Evolutionary conservation across 371 early-diverging fungal species (phyloP).

Genomic region (Haplosporangium sp.): DNA sequence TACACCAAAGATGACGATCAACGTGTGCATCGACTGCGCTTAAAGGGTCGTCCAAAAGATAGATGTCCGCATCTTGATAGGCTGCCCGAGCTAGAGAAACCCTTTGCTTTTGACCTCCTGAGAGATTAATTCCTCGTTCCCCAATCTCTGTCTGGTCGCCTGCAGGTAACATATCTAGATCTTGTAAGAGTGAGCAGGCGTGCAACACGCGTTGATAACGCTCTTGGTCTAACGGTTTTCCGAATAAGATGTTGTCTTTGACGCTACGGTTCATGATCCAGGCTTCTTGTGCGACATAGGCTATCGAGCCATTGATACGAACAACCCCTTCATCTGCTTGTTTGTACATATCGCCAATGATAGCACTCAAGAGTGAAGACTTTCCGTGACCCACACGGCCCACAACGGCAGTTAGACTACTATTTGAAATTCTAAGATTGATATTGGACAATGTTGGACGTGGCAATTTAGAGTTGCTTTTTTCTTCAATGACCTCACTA

Average conservation of each 20-base stretch:
- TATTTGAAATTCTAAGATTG: conserved; percentile 63
- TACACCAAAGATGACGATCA: conserved; percentile 80
- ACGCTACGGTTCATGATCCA: conserved; percentile 77
- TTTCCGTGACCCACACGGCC: conserved; percentile 58
- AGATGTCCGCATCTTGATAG: conserved; percentile 87
- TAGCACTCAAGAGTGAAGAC: conserved; percentile 36
- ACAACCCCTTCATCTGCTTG: conserved; percentile 32
- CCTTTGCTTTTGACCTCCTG: conserved; percentile 67
- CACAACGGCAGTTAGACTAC: conserved; percentile 35
- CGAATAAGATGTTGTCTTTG: conserved; percentile 77
- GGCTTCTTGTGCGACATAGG: conserved; percentile 71
- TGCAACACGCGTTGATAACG: conserved; percentile 61
- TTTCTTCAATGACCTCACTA: neutral
- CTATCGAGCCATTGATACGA: conserved; percentile 50
- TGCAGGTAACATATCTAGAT: conserved; percentile 70
- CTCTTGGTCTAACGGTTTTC: conserved; percentile 59
- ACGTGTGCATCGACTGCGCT: conserved; percentile 95
- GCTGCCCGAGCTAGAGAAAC: conserved; percentile 69
- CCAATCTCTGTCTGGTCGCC: conserved; percentile 72
- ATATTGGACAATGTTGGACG: conserved; percentile 66
- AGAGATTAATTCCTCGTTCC: conserved; percentile 65
- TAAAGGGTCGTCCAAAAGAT: conserved; percentile 85
- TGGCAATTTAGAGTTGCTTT: neutral
- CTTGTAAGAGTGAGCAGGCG: conserved; percentile 65
- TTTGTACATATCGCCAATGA: conserved; percentile 58